A percentile compares a stretch with the other conserved stretches of the same genome.
Evolutionary conservation across 2,329 filamentous ascomycete genomes (phyloP).

Genomic region (Diplodia sapinea): DNA sequence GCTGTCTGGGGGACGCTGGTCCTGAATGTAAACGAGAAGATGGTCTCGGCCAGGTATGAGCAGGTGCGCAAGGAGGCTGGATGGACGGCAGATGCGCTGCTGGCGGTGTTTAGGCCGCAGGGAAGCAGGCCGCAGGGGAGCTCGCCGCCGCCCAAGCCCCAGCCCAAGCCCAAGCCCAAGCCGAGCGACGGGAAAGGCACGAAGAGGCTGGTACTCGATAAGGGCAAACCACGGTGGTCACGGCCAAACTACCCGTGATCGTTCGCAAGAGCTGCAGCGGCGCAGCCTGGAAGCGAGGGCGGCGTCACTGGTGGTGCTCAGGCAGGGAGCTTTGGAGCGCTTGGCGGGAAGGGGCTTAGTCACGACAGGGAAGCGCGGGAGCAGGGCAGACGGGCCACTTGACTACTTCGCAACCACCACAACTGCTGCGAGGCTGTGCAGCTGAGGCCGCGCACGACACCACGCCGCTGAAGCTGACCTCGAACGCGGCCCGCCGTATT

Average conservation of each 20-base stretch:
- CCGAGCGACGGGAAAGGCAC: neutral
- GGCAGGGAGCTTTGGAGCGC: neutral
- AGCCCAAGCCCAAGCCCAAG: neutral
- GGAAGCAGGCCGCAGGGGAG: neutral
- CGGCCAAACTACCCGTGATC: too few relatives aligned
- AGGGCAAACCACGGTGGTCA: neutral
- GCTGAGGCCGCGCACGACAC: conserved; percentile 24
- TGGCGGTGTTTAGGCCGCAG: conserved; percentile 10
- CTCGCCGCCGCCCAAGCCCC: neutral
- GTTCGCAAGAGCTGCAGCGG: too few relatives aligned
- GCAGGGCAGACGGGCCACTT: conserved; percentile 19
- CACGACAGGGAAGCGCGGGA: conserved; percentile 23
- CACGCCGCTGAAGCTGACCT: conserved; percentile 6
- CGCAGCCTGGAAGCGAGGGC: neutral
- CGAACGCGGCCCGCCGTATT: conserved; percentile 13
- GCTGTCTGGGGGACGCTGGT: conserved; percentile 28
- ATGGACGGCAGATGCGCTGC: conserved; percentile 35
- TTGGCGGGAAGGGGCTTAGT: conserved; percentile 21
- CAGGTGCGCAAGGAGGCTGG: conserved; percentile 38
- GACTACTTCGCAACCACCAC: conserved; percentile 26
- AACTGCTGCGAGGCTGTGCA: conserved; percentile 24
- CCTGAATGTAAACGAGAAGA: conserved; percentile 37
- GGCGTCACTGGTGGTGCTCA: neutral
- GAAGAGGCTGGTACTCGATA: neutral
- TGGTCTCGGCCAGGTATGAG: conserved; percentile 41